Base-by-base conservation (phyloP, 257 asterid genomes). In the Apocynum venetum region DNA sequence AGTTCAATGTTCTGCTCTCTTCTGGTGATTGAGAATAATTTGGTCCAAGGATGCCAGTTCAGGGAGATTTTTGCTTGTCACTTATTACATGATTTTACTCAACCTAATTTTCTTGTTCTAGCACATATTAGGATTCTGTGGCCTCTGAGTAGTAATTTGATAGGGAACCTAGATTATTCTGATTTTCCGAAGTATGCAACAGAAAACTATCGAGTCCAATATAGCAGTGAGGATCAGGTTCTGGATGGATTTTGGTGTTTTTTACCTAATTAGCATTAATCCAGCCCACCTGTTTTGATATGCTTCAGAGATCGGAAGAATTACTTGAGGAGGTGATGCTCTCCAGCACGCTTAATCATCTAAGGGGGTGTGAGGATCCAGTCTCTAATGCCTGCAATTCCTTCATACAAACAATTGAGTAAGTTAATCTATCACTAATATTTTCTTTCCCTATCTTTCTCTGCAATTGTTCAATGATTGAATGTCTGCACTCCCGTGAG, bases 241-340 rank as follows among this genome's bases (percentile, higher is more conserved):
- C 57, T 65, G 43, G 60, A 44, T 31, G 59, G 40, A 47, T 11
- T 8, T 51, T 67, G 56, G 40, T 25, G 31, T 4, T 67, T 51
- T n/a, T 52, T 7, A 31, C 31, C n/a, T 15, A 19, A 35, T 15
- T 6, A 52, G 46, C n/a, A 41, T 53, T 77, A n/a, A 66, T 15
- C 20, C 4, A 55, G 76, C 76, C 73, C 65, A 52, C 31, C 38
- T 85, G 69, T 75, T 85, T 84, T 82, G 61, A 66, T 77, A 57
- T 88, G 80, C 81, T 83, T 76, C 93, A 95, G 99, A 89, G 84
- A 89, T 80, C 98, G 10, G 99, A 91, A 85, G 99, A 96, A 87
- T 76, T 96, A 70, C 86, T 96, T 80, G 99, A 91, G 87, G 99
- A 93, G 87, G 97, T 91, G 80, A 81, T 96, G 76, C 97, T 96